Base-by-base conservation (phyloP, 176 grass and related monocot genomes). In the Oryza australiensis region DNA sequence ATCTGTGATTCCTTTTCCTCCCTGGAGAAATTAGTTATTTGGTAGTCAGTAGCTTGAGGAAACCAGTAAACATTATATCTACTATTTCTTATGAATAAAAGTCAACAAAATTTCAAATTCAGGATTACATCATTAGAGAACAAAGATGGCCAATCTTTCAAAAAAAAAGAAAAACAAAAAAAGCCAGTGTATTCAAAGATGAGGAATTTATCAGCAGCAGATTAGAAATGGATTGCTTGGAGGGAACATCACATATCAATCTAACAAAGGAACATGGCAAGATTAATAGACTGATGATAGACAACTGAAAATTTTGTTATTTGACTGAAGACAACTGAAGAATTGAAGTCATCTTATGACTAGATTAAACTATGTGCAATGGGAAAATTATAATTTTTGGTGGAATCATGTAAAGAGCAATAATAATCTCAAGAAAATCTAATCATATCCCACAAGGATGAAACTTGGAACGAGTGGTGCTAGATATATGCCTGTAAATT, bases 1-100 rank as follows among this genome's bases (percentile, higher is more conserved):
- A 80, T 95, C 82, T 62, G 95, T 95, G 73, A 94, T 89, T 74
- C 96, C 91, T 95, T 95, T 98, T 66, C 92, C 92, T 84, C 88
- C 90, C 95, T 98, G 71, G 34, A 90, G 14, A 86, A 84, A 41
- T 73, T 60, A 74, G 72, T 70, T 70, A 1, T 37, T 8, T 67
- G 5, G 59, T 68, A 66, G 27, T 82, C 28, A 73, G 46, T 48
- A 64, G 22, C 35, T 85, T 77, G 66, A 77, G 66, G 20, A 77
- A 78, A 86, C 46, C 27, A 55, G 30, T 18, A 75, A 70, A 27
- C 7, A 24, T 3, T 74, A 26, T 64, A 87, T 5, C 66, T 79
- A 8, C n/a, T 7, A 29, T 34, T 32, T n/a, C 63, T 24, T 63
- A 11, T 33, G 16, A 72, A 85, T 43, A 27, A 10, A 85, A 40